A percentile compares a stretch with the other conserved stretches of the same genome.
phyloP scores from a whole-genome alignment of 257 asterid species.

The Solanum phureja region DNA sequence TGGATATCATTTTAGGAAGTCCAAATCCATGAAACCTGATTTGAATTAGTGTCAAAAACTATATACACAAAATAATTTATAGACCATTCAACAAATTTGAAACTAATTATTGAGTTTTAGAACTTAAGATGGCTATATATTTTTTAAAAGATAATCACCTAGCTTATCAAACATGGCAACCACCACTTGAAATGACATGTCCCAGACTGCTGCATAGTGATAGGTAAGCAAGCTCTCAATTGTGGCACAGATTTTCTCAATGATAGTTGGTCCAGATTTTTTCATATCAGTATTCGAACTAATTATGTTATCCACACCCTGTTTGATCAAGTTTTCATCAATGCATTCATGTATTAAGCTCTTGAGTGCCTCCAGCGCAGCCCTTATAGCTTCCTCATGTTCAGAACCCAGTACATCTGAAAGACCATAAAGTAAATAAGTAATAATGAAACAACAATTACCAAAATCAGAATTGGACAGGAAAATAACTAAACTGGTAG shows the following conservation, averaged over 20 bases:
- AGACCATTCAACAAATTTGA: not conserved
- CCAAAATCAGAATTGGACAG: not conserved
- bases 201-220: conserved; percentile 73
- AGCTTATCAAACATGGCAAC: conserved; percentile 75
- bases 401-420: conserved; percentile 77
- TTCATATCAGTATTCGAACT: conserved; percentile 31
- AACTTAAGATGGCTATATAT: not conserved
- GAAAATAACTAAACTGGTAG: not conserved
- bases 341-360: conserved; percentile 65
- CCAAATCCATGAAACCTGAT: not conserved
- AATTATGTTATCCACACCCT: conserved; percentile 52
- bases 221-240: conserved; percentile 75
- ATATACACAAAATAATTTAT: not conserved
- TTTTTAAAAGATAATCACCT: conserved; percentile 31
- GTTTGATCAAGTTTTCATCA: conserved; percentile 62
- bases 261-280: conserved; percentile 61
- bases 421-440: conserved; percentile 3
- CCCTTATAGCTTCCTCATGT: conserved; percentile 77
- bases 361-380: conserved; percentile 64
- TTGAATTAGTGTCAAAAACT: not conserved
- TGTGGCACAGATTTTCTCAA: conserved; percentile 72
- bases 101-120: not conserved
- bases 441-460: not conserved
- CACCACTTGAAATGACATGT: conserved; percentile 73
- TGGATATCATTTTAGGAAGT: not conserved